A percentile compares a stretch with the other conserved stretches of the same genome.
Conservation (phyloP, 2,329 filamentous ascomycete genomes). For the Aspergillus novofumigatus region DNA sequence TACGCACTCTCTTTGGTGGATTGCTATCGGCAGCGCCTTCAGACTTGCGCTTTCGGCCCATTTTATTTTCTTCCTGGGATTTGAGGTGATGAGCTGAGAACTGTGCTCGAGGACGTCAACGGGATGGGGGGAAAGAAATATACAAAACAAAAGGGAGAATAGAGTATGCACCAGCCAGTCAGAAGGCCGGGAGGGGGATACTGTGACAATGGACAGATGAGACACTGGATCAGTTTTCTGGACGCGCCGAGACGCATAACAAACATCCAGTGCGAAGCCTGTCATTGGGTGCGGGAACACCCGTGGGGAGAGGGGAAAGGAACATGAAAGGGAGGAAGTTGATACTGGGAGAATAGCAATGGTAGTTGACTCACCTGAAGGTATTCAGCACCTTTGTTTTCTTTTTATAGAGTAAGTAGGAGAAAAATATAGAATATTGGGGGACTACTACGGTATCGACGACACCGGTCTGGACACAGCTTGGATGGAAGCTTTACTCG, state of each 20-base stretch:
- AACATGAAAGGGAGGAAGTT: background rate
- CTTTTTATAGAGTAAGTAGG: background rate
- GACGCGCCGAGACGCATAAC: slow-evolving; percentile 9
- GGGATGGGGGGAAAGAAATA: background rate
- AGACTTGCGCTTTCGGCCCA: slow-evolving; percentile 13
- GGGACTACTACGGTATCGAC: background rate
- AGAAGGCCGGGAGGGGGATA: slow-evolving; percentile 3
- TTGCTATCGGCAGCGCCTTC: slow-evolving; percentile 3
- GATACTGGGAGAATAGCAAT: background rate
- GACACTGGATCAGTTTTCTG: slow-evolving; percentile 1
- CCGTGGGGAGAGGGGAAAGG: background rate
- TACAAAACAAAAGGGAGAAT: background rate
- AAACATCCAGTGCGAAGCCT: slow-evolving; percentile 1
- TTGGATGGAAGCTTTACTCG: background rate
- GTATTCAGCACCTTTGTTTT: background rate
- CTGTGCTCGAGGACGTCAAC: background rate
- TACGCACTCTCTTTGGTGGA: background rate
- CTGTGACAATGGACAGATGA: background rate
- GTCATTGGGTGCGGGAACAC: background rate
- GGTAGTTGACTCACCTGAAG: background rate
- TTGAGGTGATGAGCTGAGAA: background rate
- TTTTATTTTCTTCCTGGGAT: background rate
- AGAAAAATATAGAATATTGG: background rate
- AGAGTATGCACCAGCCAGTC: slow-evolving; percentile 2
- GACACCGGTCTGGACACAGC: background rate